Evolutionary conservation across 768 basidiomycete species (phyloP).

Genomic region (Termitomyces sp.): DNA sequence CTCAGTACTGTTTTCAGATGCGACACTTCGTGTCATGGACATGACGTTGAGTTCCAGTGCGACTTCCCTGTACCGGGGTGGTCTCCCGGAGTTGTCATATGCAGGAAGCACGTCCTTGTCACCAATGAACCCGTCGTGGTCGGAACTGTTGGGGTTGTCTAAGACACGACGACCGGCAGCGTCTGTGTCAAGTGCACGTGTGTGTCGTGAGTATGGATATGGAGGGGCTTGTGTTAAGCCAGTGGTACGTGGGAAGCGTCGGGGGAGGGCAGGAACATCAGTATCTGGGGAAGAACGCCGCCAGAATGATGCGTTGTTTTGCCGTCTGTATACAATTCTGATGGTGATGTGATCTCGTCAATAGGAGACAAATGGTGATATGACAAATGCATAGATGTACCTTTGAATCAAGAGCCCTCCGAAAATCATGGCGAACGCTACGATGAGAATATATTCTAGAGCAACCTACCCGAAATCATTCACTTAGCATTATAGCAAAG

Average conservation of each 20-base stretch:
- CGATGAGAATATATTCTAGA: slow-evolving; percentile 25
- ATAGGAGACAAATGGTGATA: neutral
- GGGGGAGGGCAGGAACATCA: slow-evolving; percentile 1
- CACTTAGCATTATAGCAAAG: neutral
- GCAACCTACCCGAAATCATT: slow-evolving; percentile 15
- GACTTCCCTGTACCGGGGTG: slow-evolving; percentile 37
- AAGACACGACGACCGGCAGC: slow-evolving; percentile 29
- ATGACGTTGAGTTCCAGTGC: slow-evolving; percentile 5
- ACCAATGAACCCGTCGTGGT: slow-evolving; percentile 23
- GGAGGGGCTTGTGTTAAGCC: slow-evolving; percentile 18
- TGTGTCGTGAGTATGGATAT: slow-evolving; percentile 16
- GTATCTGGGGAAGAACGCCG: neutral
- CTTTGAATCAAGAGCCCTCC: slow-evolving; percentile 18
- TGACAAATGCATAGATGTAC: slow-evolving; percentile 8
- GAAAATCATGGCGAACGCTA: slow-evolving; percentile 18
- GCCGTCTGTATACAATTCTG: neutral
- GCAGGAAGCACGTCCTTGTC: slow-evolving; percentile 45
- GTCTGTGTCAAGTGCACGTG: slow-evolving; percentile 32
- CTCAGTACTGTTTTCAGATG: neutral
- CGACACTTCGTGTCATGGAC: neutral
- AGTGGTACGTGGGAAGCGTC: slow-evolving; percentile 14
- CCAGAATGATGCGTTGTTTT: slow-evolving; percentile 8
- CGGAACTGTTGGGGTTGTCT: slow-evolving; percentile 11
- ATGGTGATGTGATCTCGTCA: neutral
- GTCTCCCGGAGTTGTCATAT: slow-evolving; percentile 38